Evolutionary conservation across 1,139 yeast species (phyloP).

Genomic region (Nakaseomyces bracarensis): DNA sequence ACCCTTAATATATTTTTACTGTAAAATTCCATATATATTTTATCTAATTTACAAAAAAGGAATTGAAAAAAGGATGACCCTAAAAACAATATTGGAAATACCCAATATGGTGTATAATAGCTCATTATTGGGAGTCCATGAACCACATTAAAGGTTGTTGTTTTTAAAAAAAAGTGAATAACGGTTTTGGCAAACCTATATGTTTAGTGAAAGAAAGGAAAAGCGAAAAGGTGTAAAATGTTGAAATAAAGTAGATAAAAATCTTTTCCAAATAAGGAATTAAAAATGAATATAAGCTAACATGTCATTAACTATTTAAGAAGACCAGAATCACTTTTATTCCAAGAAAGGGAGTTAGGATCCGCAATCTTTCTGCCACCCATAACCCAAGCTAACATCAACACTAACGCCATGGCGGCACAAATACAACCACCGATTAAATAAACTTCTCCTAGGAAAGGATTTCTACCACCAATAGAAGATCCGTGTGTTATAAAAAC

Average conservation of each 20-base stretch:
- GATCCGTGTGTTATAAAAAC: slow-evolving; percentile 59
- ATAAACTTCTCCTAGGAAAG: slow-evolving; percentile 59
- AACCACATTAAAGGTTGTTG: too few relatives aligned
- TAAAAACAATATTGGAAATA: too few relatives aligned
- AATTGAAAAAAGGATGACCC: too few relatives aligned
- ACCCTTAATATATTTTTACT: too few relatives aligned
- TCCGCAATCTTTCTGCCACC: slow-evolving; percentile 32
- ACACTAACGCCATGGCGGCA: slow-evolving; percentile 40
- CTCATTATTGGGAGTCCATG: too few relatives aligned
- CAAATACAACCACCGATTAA: slow-evolving; percentile 53
- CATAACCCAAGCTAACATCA: slow-evolving; percentile 42
- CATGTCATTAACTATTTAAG: neutral
- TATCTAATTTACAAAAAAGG: too few relatives aligned
- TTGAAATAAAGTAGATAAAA: neutral
- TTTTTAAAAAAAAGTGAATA: too few relatives aligned
- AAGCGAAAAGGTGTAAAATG: too few relatives aligned
- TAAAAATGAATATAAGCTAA: neutral
- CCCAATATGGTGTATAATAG: too few relatives aligned
- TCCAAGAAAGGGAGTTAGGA: slow-evolving; percentile 29
- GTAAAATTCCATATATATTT: too few relatives aligned
- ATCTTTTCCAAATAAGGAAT: neutral
- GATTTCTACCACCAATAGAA: slow-evolving; percentile 62
- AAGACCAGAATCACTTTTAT: slow-evolving; percentile 10
- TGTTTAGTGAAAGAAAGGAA: neutral
- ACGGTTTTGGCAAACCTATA: too few relatives aligned